Base-by-base conservation (phyloP, 768 basidiomycete species). In the Erythrobasidium yunnanense region DNA sequence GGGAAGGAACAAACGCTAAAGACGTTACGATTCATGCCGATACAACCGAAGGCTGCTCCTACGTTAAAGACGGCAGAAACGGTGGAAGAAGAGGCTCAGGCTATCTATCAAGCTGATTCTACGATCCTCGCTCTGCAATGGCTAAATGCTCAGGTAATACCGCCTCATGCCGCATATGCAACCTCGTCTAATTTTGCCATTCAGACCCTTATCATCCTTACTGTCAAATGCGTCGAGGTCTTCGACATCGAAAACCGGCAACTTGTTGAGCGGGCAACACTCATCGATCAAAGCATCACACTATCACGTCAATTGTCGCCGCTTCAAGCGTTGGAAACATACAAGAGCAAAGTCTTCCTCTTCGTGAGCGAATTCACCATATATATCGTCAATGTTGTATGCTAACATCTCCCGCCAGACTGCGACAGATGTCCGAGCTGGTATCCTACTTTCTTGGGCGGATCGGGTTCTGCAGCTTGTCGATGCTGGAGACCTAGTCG, bases 361-460 rank as follows among this genome's bases (percentile, higher is more conserved):
- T 78, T 99, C 73, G 93, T 93, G 75, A 77, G 87, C 77, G 57
- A 17, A 54, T 49, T 17, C 23, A 18, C 22, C 32, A 71, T n/a
- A n/a, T n/a, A n/a, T n/a, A 70, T 71, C 70, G 30, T 60, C 67
- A 49, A 49, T 66, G 15, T n/a, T 1, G 15, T 18, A 38, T 52
- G 22, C 30, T 55, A 32, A 47, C 22, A 0, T 0, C 4, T 27
- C 29, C 45, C 25, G 25, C 30, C 65, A 74, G 72, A 57, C 57
- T 34, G 80, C 80, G 55, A 79, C 84, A 63, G 82, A 82, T 52
- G 69, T 96, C 0, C 81, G 82, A 73, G 90, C 87, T 1, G 95
- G 90, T 27, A 88, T 87, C 1, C 79, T 97, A 22, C 78, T 91
- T 30, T 89, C 90, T 0, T 99, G 95, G 95, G 90, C 93, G 4